Evolutionary conservation across 75 land plant genomes (phyloP).

Genomic region (Pinus tabuliformis): DNA sequence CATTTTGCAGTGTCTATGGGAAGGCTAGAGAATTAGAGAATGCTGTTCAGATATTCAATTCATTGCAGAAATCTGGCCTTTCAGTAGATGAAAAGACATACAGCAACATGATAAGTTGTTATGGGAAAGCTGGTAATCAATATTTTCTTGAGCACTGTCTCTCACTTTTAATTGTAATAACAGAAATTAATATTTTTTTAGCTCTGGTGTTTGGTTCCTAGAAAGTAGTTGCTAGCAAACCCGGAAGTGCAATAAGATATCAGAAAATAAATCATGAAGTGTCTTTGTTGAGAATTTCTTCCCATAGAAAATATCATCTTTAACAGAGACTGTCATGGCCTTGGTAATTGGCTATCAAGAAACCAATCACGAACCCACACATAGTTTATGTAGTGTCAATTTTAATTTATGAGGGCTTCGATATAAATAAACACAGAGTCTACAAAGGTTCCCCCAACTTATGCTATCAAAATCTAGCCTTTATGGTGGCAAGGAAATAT

Average conservation of each 20-base stretch:
- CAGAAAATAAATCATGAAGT: neutral
- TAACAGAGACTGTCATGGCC: neutral
- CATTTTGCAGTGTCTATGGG: conserved; percentile 70
- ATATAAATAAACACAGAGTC: too few relatives aligned
- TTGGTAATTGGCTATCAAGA: too few relatives aligned
- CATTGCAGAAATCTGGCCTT: conserved; percentile 33
- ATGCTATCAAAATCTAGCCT: too few relatives aligned
- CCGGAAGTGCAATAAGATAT: neutral
- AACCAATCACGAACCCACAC: too few relatives aligned
- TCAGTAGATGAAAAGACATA: conserved; percentile 79
- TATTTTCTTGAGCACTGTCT: neutral
- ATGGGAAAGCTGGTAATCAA: conserved; percentile 74
- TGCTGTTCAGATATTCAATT: conserved; percentile 65
- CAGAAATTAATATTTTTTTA: neutral
- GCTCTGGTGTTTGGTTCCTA: neutral
- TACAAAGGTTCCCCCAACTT: too few relatives aligned
- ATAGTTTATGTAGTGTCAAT: too few relatives aligned
- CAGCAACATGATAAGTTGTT: conserved; percentile 69
- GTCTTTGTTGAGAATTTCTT: neutral
- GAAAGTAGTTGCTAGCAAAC: neutral
- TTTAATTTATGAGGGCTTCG: too few relatives aligned
- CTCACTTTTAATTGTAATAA: neutral
- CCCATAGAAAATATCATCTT: neutral
- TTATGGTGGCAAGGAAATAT: too few relatives aligned
- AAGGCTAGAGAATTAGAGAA: conserved; percentile 59